Evolutionary conservation across 495 filamentous ascomycete genomes (phyloP).

Genomic region (Amphirosellinia nigrospora): DNA sequence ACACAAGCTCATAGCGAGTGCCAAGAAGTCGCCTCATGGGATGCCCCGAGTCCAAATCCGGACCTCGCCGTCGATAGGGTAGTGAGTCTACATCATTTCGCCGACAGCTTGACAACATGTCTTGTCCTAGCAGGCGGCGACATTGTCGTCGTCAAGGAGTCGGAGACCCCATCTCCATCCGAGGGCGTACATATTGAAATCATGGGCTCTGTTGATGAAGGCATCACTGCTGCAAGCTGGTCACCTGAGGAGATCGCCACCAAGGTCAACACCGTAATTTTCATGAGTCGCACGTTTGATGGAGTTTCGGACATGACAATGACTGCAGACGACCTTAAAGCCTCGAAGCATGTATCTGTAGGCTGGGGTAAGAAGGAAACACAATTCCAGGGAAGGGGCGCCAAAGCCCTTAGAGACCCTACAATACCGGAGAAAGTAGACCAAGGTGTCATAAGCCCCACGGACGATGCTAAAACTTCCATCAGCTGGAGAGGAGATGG

Average conservation of each 20-base stretch:
- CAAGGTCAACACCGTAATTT: slow-evolving; percentile 76
- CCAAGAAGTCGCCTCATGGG: slow-evolving; percentile 79
- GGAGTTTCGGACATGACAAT: slow-evolving; percentile 75
- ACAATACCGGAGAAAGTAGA: slow-evolving; percentile 95
- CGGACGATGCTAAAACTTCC: slow-evolving; percentile 70
- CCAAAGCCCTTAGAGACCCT: slow-evolving; percentile 81
- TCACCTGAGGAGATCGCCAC: slow-evolving; percentile 92
- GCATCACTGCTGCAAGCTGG: slow-evolving; percentile 89
- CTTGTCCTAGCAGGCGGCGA: slow-evolving; percentile 90
- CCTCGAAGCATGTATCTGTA: slow-evolving; percentile 94
- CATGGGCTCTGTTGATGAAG: slow-evolving; percentile 88
- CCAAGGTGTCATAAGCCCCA: slow-evolving; percentile 72
- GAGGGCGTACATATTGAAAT: slow-evolving; percentile 78
- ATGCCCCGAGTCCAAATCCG: slow-evolving; percentile 74
- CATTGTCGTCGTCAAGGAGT: slow-evolving; percentile 82
- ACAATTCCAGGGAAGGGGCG: slow-evolving; percentile 93
- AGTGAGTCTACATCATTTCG: slow-evolving; percentile 80
- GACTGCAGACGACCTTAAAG: slow-evolving; percentile 75
- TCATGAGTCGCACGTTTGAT: slow-evolving; percentile 94
- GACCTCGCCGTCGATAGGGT: slow-evolving; percentile 73
- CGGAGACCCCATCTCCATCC: slow-evolving; percentile 57
- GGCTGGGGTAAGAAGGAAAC: slow-evolving; percentile 99
- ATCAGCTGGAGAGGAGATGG: slow-evolving; percentile 97
- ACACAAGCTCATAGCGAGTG: slow-evolving; percentile 40
- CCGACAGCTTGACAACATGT: slow-evolving; percentile 75